A percentile compares a stretch with the other conserved stretches of the same genome.
Evolutionary conservation across 2,329 filamentous ascomycete species (phyloP).

Genomic region (Diaporthe sp.): DNA sequence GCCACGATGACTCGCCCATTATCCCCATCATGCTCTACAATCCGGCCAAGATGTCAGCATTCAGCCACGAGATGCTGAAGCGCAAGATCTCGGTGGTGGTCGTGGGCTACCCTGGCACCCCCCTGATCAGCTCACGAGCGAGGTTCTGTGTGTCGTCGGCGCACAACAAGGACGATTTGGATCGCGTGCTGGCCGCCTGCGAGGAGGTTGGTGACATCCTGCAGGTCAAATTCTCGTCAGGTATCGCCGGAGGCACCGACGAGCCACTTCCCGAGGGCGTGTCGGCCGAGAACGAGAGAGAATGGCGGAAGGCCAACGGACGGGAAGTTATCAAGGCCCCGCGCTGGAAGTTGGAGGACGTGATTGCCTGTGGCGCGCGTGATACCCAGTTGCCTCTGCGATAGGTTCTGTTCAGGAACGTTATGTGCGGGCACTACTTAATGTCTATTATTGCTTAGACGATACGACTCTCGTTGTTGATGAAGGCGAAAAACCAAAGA

Average conservation of each 20-base stretch:
- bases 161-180: slow-evolving; percentile 98
- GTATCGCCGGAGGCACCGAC: slow-evolving; percentile 87
- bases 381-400: slow-evolving; percentile 80
- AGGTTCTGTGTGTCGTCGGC: slow-evolving; percentile 96
- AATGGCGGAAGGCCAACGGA: slow-evolving; percentile 70
- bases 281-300: slow-evolving; percentile 76
- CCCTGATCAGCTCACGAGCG: slow-evolving; percentile 91
- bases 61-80: slow-evolving; percentile 98
- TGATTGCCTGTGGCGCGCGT: slow-evolving; percentile 78
- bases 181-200: slow-evolving; percentile 87
- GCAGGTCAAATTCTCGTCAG: slow-evolving; percentile 97
- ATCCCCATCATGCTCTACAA: slow-evolving; percentile 95
- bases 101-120: slow-evolving; percentile 96
- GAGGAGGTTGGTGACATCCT: slow-evolving; percentile 92
- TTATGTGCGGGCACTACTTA: slow-evolving; percentile 31
- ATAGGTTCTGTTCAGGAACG: slow-evolving; percentile 51
- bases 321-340: slow-evolving; percentile 80
- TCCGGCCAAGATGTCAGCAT: slow-evolving; percentile 98
- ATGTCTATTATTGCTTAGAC: slow-evolving; percentile 33
- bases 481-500: background rate
- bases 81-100: slow-evolving; percentile 98
- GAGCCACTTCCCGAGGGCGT: slow-evolving; percentile 79
- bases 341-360: slow-evolving; percentile 86
- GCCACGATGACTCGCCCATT: slow-evolving; percentile 97
- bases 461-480: slow-evolving; percentile 13